phyloP scores from a whole-genome alignment of 768 basidiomycete species.

The Russula emetica region DNA sequence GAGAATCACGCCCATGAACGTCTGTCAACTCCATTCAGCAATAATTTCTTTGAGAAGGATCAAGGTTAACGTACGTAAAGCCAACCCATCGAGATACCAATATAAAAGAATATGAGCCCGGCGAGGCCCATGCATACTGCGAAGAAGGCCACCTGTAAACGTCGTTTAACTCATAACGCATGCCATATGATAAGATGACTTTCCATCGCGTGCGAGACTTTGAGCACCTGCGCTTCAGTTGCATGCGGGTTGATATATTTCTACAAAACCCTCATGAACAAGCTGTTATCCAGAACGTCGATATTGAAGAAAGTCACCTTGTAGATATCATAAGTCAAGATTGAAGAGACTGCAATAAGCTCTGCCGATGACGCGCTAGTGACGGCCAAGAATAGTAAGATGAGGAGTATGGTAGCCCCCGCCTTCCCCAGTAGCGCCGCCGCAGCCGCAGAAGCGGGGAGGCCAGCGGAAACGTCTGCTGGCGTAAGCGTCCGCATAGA shows the following conservation, averaged over 20 bases:
- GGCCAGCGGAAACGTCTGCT: constrained; percentile 79
- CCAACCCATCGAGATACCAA: constrained; percentile 92
- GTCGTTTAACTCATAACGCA: neutral
- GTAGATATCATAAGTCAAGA: constrained; percentile 84
- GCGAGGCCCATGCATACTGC: constrained; percentile 79
- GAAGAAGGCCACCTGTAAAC: constrained; percentile 51
- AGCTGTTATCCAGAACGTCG: neutral
- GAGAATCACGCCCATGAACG: constrained; percentile 83
- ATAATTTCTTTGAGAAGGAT: neutral
- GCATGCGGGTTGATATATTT: constrained; percentile 80
- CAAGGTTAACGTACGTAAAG: constrained; percentile 62
- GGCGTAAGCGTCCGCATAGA: constrained; percentile 49
- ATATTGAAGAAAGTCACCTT: constrained; percentile 42
- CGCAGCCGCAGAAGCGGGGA: constrained; percentile 81
- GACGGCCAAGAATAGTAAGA: constrained; percentile 84
- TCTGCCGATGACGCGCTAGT: constrained; percentile 85
- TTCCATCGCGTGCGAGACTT: constrained; percentile 64
- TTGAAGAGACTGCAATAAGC: constrained; percentile 81
- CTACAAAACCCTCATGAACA: constrained; percentile 33
- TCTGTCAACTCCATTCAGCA: constrained; percentile 40
- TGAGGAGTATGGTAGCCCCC: constrained; percentile 73
- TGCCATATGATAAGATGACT: constrained; percentile 18
- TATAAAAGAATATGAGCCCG: constrained; percentile 82
- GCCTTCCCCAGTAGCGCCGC: constrained; percentile 72
- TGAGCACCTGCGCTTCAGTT: constrained; percentile 65